These are phyloP conservation scores for Comarum palustre DNA, from an alignment of 306 rosid genomes.

Conservation along the genomic window DNA sequence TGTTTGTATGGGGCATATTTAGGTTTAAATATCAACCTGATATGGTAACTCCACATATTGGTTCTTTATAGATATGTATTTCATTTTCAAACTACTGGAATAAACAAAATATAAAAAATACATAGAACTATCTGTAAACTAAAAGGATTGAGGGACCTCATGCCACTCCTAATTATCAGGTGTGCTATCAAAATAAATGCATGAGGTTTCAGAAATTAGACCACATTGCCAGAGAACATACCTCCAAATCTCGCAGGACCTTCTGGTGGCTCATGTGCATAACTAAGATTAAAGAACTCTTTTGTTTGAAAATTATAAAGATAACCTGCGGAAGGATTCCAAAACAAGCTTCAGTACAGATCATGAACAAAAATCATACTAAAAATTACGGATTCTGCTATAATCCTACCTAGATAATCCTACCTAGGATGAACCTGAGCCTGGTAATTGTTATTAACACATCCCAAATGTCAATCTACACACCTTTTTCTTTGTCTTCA, in stretches of 20 bases:
- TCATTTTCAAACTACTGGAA: neutral
- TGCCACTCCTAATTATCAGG: neutral
- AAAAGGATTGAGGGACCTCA: neutral
- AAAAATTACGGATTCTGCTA: slow-evolving; percentile 1
- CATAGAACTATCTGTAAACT: neutral
- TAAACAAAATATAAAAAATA: neutral
- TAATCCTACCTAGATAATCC: too few species aligned
- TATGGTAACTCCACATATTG: neutral
- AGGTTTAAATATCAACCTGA: neutral
- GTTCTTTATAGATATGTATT: neutral
- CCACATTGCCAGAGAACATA: slow-evolving; percentile 35
- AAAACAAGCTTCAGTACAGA: slow-evolving; percentile 34
- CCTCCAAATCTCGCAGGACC: slow-evolving; percentile 98
- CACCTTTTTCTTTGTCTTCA: neutral
- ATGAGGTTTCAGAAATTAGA: slow-evolving; percentile 16
- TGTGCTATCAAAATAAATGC: neutral
- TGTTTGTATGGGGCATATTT: neutral
- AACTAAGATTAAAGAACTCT: slow-evolving; percentile 91
- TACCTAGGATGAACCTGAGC: neutral
- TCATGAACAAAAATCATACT: neutral
- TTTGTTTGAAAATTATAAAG: slow-evolving; percentile 81
- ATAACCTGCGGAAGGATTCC: slow-evolving; percentile 62
- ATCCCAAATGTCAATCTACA: neutral
- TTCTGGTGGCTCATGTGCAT: slow-evolving; percentile 66
- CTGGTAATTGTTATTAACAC: neutral